These are phyloP conservation scores for Solanum rostratum DNA, from an alignment of 257 asterid genomes.

Conservation along the genomic window DNA sequence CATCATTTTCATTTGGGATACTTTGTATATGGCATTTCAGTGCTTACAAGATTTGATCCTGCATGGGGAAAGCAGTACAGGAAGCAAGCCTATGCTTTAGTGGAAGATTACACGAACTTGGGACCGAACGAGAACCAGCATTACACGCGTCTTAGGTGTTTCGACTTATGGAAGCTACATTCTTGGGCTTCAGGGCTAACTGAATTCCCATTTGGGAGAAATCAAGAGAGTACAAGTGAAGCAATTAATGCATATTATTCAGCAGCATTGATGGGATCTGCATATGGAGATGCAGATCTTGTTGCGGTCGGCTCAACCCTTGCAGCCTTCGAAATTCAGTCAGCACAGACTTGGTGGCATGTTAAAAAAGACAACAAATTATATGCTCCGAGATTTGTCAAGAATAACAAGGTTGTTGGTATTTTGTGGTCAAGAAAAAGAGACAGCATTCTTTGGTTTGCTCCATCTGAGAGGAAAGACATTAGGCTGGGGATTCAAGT, in stretches of 20 bases:
- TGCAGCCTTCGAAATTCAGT: constrained; percentile 56
- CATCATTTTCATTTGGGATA: constrained; percentile 91
- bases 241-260: constrained; percentile 87
- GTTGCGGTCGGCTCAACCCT: constrained; percentile 56
- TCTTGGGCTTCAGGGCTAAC: constrained; percentile 97
- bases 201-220: constrained; percentile 80
- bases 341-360: constrained; percentile 96
- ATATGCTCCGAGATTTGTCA: constrained; percentile 45
- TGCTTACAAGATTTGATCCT: constrained; percentile 70
- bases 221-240: constrained; percentile 94
- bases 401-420: constrained; percentile 67
- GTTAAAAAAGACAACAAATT: constrained; percentile 33
- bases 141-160: constrained; percentile 72
- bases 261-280: constrained; percentile 85
- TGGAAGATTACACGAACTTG: constrained; percentile 78
- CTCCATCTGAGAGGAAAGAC: constrained; percentile 74
- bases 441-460: constrained; percentile 88
- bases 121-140: constrained; percentile 31
- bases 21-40: constrained; percentile 72
- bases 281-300: constrained; percentile 78
- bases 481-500: constrained; percentile 72
- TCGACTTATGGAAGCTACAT: constrained; percentile 74
- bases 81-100: constrained; percentile 58
- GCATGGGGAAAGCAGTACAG: constrained; percentile 78
- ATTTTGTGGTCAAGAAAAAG: constrained; percentile 83